phyloP scores from a whole-genome alignment of 768 basidiomycete genomes.

The Podaxis sp. region DNA sequence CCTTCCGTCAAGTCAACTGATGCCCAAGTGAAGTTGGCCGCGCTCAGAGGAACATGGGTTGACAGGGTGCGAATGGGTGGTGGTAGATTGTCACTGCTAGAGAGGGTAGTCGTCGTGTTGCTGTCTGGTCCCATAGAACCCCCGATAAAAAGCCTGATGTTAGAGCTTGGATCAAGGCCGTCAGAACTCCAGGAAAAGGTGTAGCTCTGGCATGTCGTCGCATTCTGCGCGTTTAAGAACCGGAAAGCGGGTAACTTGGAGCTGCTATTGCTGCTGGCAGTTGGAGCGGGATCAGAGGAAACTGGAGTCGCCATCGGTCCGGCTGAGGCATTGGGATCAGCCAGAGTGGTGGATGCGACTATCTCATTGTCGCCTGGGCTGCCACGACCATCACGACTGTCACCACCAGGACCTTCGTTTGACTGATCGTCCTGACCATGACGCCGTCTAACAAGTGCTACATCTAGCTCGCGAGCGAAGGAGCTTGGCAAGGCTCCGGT shows the following conservation, averaged over 20 bases:
- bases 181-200: constrained; percentile 27
- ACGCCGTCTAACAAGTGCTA: not conserved
- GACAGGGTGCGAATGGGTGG: constrained; percentile 23
- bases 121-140: not conserved
- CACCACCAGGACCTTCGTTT: not conserved
- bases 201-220: constrained; percentile 27
- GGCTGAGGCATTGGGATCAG: not conserved
- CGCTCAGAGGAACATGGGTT: constrained; percentile 24
- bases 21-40: constrained; percentile 26
- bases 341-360: not conserved
- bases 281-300: not conserved
- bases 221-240: constrained; percentile 26
- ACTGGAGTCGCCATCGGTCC: not conserved
- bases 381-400: not conserved
- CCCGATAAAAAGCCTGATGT: constrained; percentile 22
- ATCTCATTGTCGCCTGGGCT: not conserved
- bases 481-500: not conserved
- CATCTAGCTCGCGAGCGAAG: not conserved
- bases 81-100: constrained; percentile 11
- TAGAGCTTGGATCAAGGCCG: constrained; percentile 2
- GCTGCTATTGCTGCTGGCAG: constrained; percentile 1
- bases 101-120: constrained; percentile 14
- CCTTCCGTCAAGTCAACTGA: constrained; percentile 34
- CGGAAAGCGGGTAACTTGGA: constrained; percentile 16
- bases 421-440: not conserved